These are phyloP conservation scores for Fomitopsis schrenkii DNA, from an alignment of 1,284 basidiomycete genomes.

Conservation along the genomic window DNA sequence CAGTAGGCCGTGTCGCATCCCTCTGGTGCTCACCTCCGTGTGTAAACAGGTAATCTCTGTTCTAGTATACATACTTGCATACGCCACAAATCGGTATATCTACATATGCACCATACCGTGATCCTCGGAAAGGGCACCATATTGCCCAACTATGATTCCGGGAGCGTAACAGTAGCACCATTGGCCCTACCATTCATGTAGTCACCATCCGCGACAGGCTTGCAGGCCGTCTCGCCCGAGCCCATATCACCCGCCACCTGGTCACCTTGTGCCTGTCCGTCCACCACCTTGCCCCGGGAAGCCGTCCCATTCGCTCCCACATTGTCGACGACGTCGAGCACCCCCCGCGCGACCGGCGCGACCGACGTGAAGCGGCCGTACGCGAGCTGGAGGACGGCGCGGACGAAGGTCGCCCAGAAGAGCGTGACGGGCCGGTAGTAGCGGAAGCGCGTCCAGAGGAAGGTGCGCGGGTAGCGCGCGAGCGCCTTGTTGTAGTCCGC, in stretches of 20 bases:
- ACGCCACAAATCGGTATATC: too few species aligned
- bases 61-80: too few species aligned
- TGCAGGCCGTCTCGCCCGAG: not conserved
- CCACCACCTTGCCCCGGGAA: not conserved
- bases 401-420: not conserved
- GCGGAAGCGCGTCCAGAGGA: constrained; percentile 68
- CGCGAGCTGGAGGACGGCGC: not conserved
- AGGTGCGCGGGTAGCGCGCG: constrained; percentile 57
- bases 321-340: not conserved
- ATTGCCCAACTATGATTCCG: not conserved
- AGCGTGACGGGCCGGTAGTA: constrained; percentile 52
- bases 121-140: constrained; percentile 44
- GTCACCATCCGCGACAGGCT: not conserved
- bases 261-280: not conserved
- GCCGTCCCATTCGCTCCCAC: not conserved
- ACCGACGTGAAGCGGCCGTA: not conserved
- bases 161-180: not conserved
- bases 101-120: too few species aligned
- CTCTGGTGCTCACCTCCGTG: too few species aligned
- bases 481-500: constrained; percentile 65
- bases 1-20: too few species aligned
- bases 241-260: not conserved
- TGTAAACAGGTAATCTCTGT: too few species aligned
- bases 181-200: not conserved
- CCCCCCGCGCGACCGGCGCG: not conserved